Conservation (phyloP, 192 early-diverging fungal genomes). For the Gonapodya prolifera region DNA sequence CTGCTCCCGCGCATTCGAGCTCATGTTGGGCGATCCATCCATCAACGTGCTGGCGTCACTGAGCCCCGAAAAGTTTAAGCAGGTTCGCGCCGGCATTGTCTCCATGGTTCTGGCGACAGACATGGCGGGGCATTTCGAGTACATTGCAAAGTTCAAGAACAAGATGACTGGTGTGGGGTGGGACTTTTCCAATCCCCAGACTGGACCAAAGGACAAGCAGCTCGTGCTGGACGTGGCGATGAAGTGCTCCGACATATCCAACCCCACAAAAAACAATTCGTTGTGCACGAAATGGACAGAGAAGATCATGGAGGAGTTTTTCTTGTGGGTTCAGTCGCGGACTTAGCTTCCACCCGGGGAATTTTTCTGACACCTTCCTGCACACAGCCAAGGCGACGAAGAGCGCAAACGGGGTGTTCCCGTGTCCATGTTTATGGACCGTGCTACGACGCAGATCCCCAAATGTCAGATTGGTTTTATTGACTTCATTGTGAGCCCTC, state of each 20-base stretch:
- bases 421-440: conserved; percentile 41
- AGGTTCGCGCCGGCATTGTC: conserved; percentile 58
- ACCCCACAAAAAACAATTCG: conserved; percentile 26
- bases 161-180: conserved; percentile 25
- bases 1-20: conserved; percentile 54
- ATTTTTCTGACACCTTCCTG: background rate
- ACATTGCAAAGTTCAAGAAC: conserved; percentile 53
- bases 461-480: conserved; percentile 53
- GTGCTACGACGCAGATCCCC: conserved; percentile 27
- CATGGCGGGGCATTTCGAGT: conserved; percentile 69
- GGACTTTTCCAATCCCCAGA: conserved; percentile 21
- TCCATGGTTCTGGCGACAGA: conserved; percentile 67
- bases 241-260: conserved; percentile 46
- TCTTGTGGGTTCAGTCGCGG: conserved; percentile 15
- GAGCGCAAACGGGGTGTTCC: conserved; percentile 29
- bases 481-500: conserved; percentile 40
- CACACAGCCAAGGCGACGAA: conserved; percentile 31
- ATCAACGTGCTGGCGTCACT: conserved; percentile 33
- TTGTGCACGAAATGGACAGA: conserved; percentile 39
- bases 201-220: conserved; percentile 22
- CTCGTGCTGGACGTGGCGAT: conserved; percentile 37
- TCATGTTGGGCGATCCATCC: conserved; percentile 24
- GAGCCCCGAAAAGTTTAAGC: conserved; percentile 30
- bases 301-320: conserved; percentile 48
- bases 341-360: background rate